phyloP scores from a whole-genome alignment of 768 basidiomycete genomes.

The Mycena indigotica region DNA sequence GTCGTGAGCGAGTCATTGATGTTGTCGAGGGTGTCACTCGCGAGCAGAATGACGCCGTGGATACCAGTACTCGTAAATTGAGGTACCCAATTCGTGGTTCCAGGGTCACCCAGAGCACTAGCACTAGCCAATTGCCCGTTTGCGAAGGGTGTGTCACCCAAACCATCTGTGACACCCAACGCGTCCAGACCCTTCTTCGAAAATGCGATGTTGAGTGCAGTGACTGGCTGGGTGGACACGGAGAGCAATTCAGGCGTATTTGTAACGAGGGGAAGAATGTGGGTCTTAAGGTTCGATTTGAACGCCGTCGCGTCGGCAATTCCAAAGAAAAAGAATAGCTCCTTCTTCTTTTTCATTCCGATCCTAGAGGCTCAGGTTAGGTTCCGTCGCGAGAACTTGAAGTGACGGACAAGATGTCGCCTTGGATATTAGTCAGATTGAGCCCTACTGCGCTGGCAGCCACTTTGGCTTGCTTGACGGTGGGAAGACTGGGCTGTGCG shows the following conservation, averaged over 20 bases:
- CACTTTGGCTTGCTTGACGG: not conserved
- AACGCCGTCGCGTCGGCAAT: slow-evolving; percentile 48
- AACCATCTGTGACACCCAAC: slow-evolving; percentile 44
- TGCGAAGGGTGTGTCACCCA: slow-evolving; percentile 41
- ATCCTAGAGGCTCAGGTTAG: slow-evolving; percentile 34
- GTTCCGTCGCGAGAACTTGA: not conserved
- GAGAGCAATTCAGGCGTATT: slow-evolving; percentile 45
- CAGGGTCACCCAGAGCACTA: slow-evolving; percentile 40
- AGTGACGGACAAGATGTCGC: slow-evolving; percentile 46
- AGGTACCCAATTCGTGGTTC: slow-evolving; percentile 45
- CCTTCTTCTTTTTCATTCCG: slow-evolving; percentile 58
- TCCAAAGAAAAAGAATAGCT: slow-evolving; percentile 55
- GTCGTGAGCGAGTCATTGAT: slow-evolving; percentile 30
- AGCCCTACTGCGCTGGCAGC: slow-evolving; percentile 8
- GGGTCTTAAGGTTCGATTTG: slow-evolving; percentile 38
- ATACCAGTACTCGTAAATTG: slow-evolving; percentile 45
- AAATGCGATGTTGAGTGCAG: slow-evolving; percentile 55
- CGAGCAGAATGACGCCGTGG: slow-evolving; percentile 53
- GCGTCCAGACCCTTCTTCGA: slow-evolving; percentile 49
- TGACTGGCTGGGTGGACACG: slow-evolving; percentile 29
- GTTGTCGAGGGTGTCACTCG: slow-evolving; percentile 40
- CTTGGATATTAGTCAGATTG: slow-evolving; percentile 48
- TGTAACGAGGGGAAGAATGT: slow-evolving; percentile 48
- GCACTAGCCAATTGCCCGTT: slow-evolving; percentile 46
- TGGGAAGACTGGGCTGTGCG: not conserved